Percentiles rank a stretch among this genome's conserved stretches.
Conservation (phyloP, 1,284 basidiomycete species). For the Pseudomicrostroma phylloplanum region DNA sequence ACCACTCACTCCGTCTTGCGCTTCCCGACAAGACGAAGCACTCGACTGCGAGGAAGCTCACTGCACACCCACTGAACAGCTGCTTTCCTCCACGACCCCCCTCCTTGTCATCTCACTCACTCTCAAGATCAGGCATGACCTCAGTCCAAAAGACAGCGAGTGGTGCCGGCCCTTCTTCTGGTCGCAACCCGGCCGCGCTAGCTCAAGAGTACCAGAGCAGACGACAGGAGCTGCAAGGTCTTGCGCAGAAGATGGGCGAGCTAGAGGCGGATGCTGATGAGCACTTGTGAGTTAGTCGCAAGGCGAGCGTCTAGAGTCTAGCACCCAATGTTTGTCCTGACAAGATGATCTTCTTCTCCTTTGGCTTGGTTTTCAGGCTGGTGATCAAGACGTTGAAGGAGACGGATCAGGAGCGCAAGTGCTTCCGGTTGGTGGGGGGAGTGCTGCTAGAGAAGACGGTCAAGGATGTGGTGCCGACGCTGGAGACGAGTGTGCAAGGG, state of each 20-base stretch:
- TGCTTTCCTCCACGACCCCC: too few relatives aligned
- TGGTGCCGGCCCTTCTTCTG: not conserved
- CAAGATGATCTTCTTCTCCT: not conserved
- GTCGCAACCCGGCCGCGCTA: conserved; percentile 1
- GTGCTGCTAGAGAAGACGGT: conserved; percentile 93
- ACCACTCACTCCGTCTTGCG: too few relatives aligned
- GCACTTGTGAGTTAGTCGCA: conserved; percentile 35
- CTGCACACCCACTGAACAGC: too few relatives aligned
- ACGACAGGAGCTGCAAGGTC: conserved; percentile 40
- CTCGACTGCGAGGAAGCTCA: too few relatives aligned
- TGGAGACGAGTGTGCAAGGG: conserved; percentile 43
- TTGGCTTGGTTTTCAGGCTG: too few relatives aligned
- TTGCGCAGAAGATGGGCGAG: conserved; percentile 47
- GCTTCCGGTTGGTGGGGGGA: conserved; percentile 93
- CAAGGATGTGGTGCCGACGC: conserved; percentile 81
- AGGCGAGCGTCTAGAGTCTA: not conserved
- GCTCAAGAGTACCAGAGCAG: conserved; percentile 34
- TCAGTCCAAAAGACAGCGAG: not conserved
- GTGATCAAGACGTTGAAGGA: conserved; percentile 77
- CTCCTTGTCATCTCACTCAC: not conserved
- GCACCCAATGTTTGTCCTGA: not conserved
- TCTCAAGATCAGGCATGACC: not conserved
- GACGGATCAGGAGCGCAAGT: conserved; percentile 64
- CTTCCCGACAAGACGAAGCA: too few relatives aligned
- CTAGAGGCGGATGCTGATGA: conserved; percentile 48